Evolutionary conservation across 169 alveolate species (phyloP).

Genomic region (Eimeria maxima): DNA sequence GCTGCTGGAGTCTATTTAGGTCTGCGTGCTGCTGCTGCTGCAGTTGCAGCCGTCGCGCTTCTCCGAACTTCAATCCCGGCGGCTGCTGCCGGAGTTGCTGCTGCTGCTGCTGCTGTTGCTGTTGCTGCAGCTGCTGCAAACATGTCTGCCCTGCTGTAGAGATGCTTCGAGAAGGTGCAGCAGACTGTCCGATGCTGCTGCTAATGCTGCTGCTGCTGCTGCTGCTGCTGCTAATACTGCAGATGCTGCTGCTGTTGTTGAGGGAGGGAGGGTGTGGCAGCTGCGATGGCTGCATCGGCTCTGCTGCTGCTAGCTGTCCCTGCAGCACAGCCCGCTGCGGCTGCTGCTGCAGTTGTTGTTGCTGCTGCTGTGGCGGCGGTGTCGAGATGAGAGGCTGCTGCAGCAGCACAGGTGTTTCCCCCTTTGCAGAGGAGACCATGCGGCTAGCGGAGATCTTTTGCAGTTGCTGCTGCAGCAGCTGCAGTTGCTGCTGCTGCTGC

Average conservation of each 20-base stretch:
- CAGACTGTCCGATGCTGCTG: too few species aligned
- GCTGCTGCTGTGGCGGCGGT: too few species aligned
- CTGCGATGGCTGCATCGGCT: constrained; percentile 41
- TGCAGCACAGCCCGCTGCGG: neutral
- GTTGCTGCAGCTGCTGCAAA: too few species aligned
- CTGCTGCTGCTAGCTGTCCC: constrained; percentile 6
- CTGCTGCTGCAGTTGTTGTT: neutral
- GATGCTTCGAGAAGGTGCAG: too few species aligned
- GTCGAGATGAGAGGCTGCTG: neutral
- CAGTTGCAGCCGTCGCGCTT: neutral
- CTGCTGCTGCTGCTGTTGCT: neutral
- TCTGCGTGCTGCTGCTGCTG: constrained; percentile 42
- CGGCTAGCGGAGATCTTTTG: too few species aligned
- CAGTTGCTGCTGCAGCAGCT: constrained; percentile 40
- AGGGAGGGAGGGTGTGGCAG: neutral
- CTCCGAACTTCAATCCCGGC: neutral
- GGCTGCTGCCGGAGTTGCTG: neutral
- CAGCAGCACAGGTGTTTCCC: neutral
- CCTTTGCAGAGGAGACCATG: neutral
- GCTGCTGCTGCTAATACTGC: neutral
- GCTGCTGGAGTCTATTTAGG: too few species aligned
- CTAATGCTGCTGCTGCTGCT: too few species aligned
- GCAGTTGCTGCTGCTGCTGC: constrained; percentile 40
- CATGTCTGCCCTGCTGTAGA: too few species aligned
- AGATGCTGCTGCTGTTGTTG: neutral